A percentile compares a stretch with the other conserved stretches of the same genome.
These are phyloP conservation scores for Arthroderma uncinatum DNA, from an alignment of 2,329 filamentous ascomycete genomes.

Conservation along the genomic window DNA sequence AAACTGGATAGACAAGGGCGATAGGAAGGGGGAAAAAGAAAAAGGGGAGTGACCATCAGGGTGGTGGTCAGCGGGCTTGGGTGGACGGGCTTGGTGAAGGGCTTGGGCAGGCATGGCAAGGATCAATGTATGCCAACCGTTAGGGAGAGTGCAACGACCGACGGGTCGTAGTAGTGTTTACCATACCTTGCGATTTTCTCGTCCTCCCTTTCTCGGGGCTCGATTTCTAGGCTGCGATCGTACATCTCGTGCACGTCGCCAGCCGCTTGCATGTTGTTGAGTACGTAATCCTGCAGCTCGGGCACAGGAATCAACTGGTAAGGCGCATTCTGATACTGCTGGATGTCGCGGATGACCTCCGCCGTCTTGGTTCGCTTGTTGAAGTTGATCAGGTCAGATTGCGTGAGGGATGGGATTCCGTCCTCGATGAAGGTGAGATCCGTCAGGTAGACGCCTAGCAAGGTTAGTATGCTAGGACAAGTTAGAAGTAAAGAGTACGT, in stretches of 20 bases:
- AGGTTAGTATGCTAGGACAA: conserved; percentile 14
- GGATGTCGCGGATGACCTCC: conserved; percentile 95
- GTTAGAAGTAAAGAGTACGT: conserved; percentile 24
- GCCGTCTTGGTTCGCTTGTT: conserved; percentile 96
- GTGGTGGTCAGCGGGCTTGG: neutral
- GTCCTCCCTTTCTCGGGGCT: conserved; percentile 91
- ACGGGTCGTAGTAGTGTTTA: conserved; percentile 14
- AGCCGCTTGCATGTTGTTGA: conserved; percentile 90
- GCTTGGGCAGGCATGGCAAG: neutral
- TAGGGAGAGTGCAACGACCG: conserved; percentile 14
- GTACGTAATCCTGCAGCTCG: conserved; percentile 91
- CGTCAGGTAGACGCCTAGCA: conserved; percentile 79
- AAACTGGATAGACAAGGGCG: neutral
- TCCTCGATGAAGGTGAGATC: conserved; percentile 98
- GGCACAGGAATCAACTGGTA: conserved; percentile 81
- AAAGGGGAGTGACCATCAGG: neutral
- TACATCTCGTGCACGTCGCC: conserved; percentile 99
- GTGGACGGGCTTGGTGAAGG: neutral
- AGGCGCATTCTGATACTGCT: conserved; percentile 97
- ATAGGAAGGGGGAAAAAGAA: neutral
- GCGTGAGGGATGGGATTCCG: conserved; percentile 91
- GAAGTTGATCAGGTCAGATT: conserved; percentile 95
- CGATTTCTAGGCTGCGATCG: conserved; percentile 85
- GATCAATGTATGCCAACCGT: conserved; percentile 10
- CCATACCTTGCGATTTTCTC: conserved; percentile 94